Percentiles rank a stretch among this genome's conserved stretches.
Evolutionary conservation across 257 asterid species (phyloP).

Genomic region (Solanum pennellii): DNA sequence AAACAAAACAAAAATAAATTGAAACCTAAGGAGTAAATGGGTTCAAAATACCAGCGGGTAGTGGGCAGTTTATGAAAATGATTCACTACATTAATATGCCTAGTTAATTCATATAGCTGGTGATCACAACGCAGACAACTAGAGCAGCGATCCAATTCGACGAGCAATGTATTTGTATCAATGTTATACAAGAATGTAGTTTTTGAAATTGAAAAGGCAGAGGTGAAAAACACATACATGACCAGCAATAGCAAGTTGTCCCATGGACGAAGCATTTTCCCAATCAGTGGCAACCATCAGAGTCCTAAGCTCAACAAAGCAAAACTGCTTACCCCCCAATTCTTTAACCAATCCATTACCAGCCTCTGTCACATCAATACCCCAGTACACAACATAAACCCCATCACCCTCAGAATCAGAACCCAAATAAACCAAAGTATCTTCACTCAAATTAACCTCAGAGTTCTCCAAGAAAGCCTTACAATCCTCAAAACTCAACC

Average conservation of each 20-base stretch:
- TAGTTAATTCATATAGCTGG: not conserved
- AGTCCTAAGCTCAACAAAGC: constrained; percentile 92
- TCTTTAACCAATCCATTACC: constrained; percentile 33
- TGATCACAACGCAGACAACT: not conserved
- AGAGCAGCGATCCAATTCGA: not conserved
- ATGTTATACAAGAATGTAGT: not conserved
- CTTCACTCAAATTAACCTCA: constrained; percentile 51
- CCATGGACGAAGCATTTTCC: constrained; percentile 71
- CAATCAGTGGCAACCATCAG: constrained; percentile 98
- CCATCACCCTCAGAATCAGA: constrained; percentile 36
- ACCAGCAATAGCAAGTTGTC: constrained; percentile 81
- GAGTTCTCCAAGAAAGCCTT: constrained; percentile 47
- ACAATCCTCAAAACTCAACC: constrained; percentile 70
- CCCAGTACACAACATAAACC: constrained; percentile 66
- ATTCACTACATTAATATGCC: not conserved
- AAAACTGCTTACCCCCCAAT: constrained; percentile 49
- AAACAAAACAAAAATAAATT: not conserved
- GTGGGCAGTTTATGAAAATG: not conserved
- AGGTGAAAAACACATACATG: constrained; percentile 32
- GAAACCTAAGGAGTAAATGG: not conserved
- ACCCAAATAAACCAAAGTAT: constrained; percentile 71
- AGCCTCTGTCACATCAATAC: constrained; percentile 73
- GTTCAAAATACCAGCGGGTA: not conserved
- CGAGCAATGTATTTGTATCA: not conserved
- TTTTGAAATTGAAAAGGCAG: not conserved